Evolutionary conservation across 225 moss, liverwort and hornwort genomes (phyloP), one percentile per base, ranked within the genome.

Genomic region (Physcomitrellopsis africana): DNA sequence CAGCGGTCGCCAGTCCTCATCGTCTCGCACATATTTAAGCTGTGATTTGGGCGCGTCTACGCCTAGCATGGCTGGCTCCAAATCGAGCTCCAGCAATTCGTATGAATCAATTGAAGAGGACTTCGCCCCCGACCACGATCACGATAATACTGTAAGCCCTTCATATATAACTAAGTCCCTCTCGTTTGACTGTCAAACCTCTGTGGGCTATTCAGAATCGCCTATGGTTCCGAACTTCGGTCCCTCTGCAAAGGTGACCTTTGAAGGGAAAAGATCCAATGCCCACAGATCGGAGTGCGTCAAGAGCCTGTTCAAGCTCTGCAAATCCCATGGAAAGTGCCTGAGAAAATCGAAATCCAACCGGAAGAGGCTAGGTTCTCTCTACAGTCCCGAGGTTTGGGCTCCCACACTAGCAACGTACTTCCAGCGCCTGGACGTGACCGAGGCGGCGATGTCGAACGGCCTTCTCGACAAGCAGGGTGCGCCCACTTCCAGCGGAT

Each of bases 1-100:
- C 61, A 89, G 92, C 16, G 81, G 86, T 41, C 77, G 82, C 3
- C 90, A 91, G 26, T 81, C 82, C 19, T 93, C 95, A 3, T 82
- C 82, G 7, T 88, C 85, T 3, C 84, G 87, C 29, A 84, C 90
- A 3, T 93, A 90, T 51, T 65, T 88, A 19, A 88, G 85, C 76
- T 80, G 82, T 53, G 88, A 88, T 51, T 60, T 83, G 6, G 88
- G 83, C 78, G 78, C 59, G 72, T 87, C 63, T 53, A 89, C 51
- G 77, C 90, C 80, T 51, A 83, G 60, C 79, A 89, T 37, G 51
- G 84, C 63, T 46, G 84, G 29, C 32, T 92, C 76, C 72, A 85
- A 44, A 10, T 12, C 63, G 47, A 20, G 17, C 56, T 66, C 20
- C 29, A 23, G 49, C 18, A 52, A 8, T 46, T 65, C 88, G 5